Percentiles rank a stretch among this genome's conserved stretches.
These are phyloP conservation scores for Apodospora peruviana DNA, from an alignment of 495 filamentous ascomycete genomes.

Conservation along the genomic window DNA sequence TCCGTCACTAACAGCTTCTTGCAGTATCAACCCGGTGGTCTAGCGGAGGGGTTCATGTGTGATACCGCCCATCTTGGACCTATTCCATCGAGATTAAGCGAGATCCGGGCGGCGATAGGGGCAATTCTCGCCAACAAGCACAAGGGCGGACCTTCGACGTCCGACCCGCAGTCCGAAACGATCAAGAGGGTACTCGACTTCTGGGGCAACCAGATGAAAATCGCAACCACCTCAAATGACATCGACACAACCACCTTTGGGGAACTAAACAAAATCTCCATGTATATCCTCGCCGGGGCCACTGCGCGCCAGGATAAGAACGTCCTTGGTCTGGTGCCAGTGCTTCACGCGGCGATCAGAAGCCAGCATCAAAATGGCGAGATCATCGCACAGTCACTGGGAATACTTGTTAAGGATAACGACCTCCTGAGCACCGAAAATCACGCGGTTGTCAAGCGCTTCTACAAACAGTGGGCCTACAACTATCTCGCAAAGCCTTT, in stretches of 20 bases:
- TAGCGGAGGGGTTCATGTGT: slow-evolving; percentile 20
- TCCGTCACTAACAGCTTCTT: slow-evolving; percentile 6
- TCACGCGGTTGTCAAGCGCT: slow-evolving; percentile 25
- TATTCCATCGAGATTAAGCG: slow-evolving; percentile 5
- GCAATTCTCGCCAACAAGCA: slow-evolving; percentile 32
- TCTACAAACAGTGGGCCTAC: slow-evolving; percentile 32
- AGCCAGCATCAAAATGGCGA: slow-evolving; percentile 15
- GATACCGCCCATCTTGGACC: slow-evolving; percentile 11
- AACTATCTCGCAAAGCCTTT: slow-evolving; percentile 22
- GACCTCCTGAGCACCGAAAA: slow-evolving; percentile 19
- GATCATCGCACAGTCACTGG: slow-evolving; percentile 21
- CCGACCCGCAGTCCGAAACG: slow-evolving; percentile 20
- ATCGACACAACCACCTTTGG: slow-evolving; percentile 12
- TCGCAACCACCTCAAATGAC: slow-evolving; percentile 4
- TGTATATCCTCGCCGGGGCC: slow-evolving; percentile 24
- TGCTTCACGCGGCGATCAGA: slow-evolving; percentile 14
- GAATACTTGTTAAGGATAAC: slow-evolving; percentile 19
- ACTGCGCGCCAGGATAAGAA: slow-evolving; percentile 23
- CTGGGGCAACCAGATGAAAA: slow-evolving; percentile 18
- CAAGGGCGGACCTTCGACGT: slow-evolving; percentile 21
- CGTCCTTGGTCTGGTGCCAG: slow-evolving; percentile 12
- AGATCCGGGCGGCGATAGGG: slow-evolving; percentile 24
- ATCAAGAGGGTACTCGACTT: slow-evolving; percentile 16
- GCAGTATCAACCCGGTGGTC: slow-evolving; percentile 21
- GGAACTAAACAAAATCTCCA: slow-evolving; percentile 16